Evolutionary conservation across 495 filamentous ascomycete species (phyloP).

Genomic region (Aspergillus heteromorphus): DNA sequence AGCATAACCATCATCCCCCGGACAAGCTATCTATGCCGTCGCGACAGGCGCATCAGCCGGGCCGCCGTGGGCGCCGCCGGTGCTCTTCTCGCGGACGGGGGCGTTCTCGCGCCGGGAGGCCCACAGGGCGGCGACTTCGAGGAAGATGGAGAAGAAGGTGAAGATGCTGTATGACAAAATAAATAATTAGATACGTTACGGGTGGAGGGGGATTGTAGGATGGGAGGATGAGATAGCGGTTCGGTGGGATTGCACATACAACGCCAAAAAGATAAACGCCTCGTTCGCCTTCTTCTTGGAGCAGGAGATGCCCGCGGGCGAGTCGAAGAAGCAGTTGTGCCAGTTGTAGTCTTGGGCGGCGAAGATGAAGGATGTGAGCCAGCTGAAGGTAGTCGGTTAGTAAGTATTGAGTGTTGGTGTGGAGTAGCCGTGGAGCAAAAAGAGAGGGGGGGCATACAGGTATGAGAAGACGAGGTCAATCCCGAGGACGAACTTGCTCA

Average conservation of each 20-base stretch:
- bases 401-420: constrained; percentile 3
- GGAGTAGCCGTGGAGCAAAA: too few relatives aligned
- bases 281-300: constrained; percentile 44
- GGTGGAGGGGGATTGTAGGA: too few relatives aligned
- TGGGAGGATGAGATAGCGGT: too few relatives aligned
- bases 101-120: constrained; percentile 26
- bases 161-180: constrained; percentile 27
- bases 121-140: constrained; percentile 51
- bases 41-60: constrained; percentile 20
- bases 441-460: too few relatives aligned
- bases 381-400: constrained; percentile 30
- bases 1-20: neutral
- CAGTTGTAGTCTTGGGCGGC: constrained; percentile 50
- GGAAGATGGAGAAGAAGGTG: constrained; percentile 47
- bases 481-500: constrained; percentile 41
- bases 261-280: constrained; percentile 57
- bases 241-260: constrained; percentile 40
- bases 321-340: constrained; percentile 26
- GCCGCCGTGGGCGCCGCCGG: constrained; percentile 23
- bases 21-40: neutral
- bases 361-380: constrained; percentile 59
- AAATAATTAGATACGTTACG: too few relatives aligned
- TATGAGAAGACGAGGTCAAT: constrained; percentile 61
- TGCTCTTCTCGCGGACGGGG: constrained; percentile 23
- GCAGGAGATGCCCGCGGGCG: constrained; percentile 29